Conservation (phyloP, 192 early-diverging fungal genomes). For the Coemansia sp. region DNA sequence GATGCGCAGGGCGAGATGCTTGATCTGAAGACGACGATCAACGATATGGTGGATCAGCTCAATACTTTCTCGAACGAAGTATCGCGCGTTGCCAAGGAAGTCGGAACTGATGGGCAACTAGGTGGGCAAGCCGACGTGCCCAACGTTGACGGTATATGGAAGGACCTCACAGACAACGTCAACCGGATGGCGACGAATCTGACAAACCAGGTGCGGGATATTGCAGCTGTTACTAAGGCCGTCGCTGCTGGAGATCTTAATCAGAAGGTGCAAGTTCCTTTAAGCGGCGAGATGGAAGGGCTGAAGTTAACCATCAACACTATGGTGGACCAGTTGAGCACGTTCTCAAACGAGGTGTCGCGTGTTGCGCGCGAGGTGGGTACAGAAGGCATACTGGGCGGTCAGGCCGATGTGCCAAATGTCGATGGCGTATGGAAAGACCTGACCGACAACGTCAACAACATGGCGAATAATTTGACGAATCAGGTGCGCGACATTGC, state of each 20-base stretch:
- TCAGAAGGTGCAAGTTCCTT: constrained; percentile 53
- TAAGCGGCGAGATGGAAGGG: constrained; percentile 58
- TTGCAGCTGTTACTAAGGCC: constrained; percentile 58
- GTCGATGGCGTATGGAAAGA: constrained; percentile 63
- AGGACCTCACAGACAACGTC: constrained; percentile 61
- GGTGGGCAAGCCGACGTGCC: constrained; percentile 60
- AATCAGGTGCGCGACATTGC: constrained; percentile 62
- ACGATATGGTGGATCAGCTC: constrained; percentile 66
- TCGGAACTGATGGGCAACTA: constrained; percentile 67
- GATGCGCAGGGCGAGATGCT: constrained; percentile 53
- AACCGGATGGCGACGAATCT: constrained; percentile 64
- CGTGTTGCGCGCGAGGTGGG: constrained; percentile 62
- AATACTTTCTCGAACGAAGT: constrained; percentile 63
- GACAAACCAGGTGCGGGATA: constrained; percentile 61
- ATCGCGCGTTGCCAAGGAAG: constrained; percentile 64
- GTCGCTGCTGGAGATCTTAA: constrained; percentile 60
- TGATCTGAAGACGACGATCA: constrained; percentile 63
- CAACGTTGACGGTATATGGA: constrained; percentile 59
- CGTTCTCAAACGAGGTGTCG: constrained; percentile 59
- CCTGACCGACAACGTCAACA: constrained; percentile 63
- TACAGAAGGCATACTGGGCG: constrained; percentile 62
- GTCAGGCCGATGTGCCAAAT: constrained; percentile 54
- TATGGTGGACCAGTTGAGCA: constrained; percentile 59
- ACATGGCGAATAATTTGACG: constrained; percentile 63
- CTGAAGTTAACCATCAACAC: constrained; percentile 60